Percentiles rank a stretch among this genome's conserved stretches.
Conservation (phyloP, 768 basidiomycete species). For the Lactarius trivialis region DNA sequence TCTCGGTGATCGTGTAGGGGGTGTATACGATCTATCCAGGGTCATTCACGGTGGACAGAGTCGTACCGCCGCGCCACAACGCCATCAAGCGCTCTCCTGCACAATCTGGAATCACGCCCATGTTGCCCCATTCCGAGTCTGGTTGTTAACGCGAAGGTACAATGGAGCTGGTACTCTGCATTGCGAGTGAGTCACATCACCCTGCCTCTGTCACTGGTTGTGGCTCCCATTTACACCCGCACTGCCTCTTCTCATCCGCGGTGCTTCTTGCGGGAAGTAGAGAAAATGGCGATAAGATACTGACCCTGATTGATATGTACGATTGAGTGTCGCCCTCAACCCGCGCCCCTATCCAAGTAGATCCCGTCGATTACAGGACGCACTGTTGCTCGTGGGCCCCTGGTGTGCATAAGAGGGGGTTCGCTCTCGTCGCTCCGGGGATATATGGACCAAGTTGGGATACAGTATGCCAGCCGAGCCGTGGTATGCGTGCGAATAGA, state of each 20-base stretch:
- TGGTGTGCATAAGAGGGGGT: not conserved
- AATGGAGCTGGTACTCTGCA: not conserved
- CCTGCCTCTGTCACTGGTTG: not conserved
- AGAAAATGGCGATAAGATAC: not conserved
- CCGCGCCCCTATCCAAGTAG: not conserved
- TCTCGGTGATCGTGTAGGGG: not conserved
- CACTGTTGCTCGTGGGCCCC: not conserved
- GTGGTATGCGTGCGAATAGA: not conserved
- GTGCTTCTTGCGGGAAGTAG: not conserved
- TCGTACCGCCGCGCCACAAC: not conserved
- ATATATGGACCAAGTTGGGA: not conserved
- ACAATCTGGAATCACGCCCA: not conserved
- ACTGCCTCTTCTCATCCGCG: not conserved
- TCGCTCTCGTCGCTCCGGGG: not conserved
- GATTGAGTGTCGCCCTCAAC: not conserved
- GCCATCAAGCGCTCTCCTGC: not conserved
- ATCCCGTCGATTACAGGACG: no score
- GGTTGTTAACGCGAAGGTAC: not conserved
- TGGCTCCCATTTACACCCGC: no score
- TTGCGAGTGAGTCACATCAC: not conserved
- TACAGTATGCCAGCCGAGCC: not conserved
- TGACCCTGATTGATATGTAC: not conserved
- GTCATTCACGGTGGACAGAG: not conserved
- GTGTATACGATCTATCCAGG: not conserved
- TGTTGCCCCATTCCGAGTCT: not conserved